Evolutionary conservation across 495 filamentous ascomycete species (phyloP), one percentile per base, ranked within the genome.

Genomic region (Haplographium delicatum): DNA sequence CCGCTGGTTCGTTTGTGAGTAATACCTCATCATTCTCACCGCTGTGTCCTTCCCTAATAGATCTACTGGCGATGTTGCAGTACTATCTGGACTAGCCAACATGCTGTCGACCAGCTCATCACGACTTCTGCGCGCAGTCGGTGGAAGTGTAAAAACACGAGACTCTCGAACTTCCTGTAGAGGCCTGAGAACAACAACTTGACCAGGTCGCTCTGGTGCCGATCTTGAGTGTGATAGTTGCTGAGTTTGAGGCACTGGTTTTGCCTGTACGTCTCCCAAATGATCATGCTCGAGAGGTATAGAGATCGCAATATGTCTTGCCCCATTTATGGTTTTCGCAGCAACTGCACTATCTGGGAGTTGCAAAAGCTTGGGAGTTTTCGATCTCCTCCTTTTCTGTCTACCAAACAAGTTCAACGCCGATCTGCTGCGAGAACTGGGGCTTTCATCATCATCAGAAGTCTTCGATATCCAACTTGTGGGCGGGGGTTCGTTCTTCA

Each of bases 301-400:
- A 19, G 73, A 74, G 35, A 78, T 78, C 13, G 72, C 73, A 54
- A 77, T 75, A 51, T 79, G 67, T 1, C 67, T 64, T 45, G 69
- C 61, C 2, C 74, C 73, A 2, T 51, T 62, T 0, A 47, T 69
- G 0, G 69, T 73, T 20, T 56, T 66, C 3, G 69, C 66, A 7
- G 68, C 65, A 7, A 73, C 65, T 1, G 74, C 69, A 30, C 66
- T 67, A 51, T 76, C 72, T 9, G 75, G 74, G 15, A 77, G 56
- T 42, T 52, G 55, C 26, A 76, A 61, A 1, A 52, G 33, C 37
- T 53, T 31, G 1, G 59, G 59, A 61, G 53, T 22, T 24, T 58
- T 30, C 16, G 47, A n/a, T 41, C 57, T 38, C n/a, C 46, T 56
- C 31, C 15, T 48, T 40, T 47, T 49, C 34, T 52, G 39, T 20